Conservation (phyloP, 2,329 filamentous ascomycete species). For the Rhinocladiella similis region DNA sequence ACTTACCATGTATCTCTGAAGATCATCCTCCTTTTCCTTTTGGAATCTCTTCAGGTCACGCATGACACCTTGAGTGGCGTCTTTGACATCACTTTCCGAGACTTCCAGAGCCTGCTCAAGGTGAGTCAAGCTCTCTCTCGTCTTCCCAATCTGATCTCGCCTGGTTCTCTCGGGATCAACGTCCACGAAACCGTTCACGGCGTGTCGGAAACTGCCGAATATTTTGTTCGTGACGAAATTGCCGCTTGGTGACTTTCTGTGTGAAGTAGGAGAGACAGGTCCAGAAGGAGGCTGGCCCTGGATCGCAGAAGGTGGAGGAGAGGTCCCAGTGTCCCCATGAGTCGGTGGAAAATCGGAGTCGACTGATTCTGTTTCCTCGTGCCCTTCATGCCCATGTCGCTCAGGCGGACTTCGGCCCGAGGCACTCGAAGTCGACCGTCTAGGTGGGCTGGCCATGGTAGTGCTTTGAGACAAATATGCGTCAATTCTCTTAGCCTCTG, state of each 20-base stretch:
- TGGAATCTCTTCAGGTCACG: constrained; percentile 93
- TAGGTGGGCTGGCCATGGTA: constrained; percentile 61
- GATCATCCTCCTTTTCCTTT: constrained; percentile 89
- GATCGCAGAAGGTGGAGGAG: constrained; percentile 63
- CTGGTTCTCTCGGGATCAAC: constrained; percentile 92
- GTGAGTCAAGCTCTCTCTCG: constrained; percentile 76
- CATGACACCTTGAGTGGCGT: constrained; percentile 84
- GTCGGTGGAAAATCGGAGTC: constrained; percentile 95
- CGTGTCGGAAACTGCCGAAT: constrained; percentile 92
- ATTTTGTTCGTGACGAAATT: constrained; percentile 91
- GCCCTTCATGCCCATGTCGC: constrained; percentile 54
- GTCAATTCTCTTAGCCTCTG: constrained; percentile 89
- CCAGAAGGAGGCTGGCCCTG: constrained; percentile 61
- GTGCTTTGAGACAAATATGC: constrained; percentile 77
- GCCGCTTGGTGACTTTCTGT: constrained; percentile 81
- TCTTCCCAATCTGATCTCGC: constrained; percentile 93
- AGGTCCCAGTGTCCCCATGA: constrained; percentile 68
- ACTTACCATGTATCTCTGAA: constrained; percentile 92
- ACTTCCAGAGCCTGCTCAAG: constrained; percentile 88
- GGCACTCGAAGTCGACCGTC: constrained; percentile 63
- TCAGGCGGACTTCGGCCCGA: constrained; percentile 44
- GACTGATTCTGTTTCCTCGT: constrained; percentile 83
- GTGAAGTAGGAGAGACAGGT: constrained; percentile 40
- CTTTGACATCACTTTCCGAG: constrained; percentile 86
- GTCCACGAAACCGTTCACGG: constrained; percentile 93